phyloP scores from a whole-genome alignment of 768 basidiomycete genomes.

The Boletus fagicola region DNA sequence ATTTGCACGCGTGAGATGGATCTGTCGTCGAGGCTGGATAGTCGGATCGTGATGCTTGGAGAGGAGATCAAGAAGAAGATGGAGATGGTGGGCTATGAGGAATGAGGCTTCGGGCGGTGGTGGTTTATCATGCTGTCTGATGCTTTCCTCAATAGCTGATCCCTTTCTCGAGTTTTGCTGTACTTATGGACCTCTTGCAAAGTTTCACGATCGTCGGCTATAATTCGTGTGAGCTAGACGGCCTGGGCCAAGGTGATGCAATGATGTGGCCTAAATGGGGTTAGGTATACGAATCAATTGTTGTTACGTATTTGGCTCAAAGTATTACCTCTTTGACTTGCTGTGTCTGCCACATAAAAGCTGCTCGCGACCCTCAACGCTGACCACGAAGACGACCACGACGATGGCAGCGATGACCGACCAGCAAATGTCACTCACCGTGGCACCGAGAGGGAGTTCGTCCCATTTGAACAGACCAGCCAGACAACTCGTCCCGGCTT shows the following conservation, averaged over 20 bases:
- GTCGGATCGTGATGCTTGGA: constrained; percentile 62
- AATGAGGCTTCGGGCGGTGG: not conserved
- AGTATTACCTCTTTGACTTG: constrained; percentile 7
- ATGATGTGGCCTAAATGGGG: not conserved
- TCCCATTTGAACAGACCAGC: constrained; percentile 46
- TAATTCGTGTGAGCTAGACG: not conserved
- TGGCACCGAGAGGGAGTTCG: constrained; percentile 40
- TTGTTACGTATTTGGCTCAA: constrained; percentile 16
- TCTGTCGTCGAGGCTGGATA: constrained; percentile 66
- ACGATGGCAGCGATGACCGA: constrained; percentile 46
- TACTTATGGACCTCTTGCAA: not conserved
- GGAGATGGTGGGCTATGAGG: constrained; percentile 39
- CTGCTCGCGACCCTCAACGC: not conserved
- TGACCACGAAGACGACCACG: constrained; percentile 10
- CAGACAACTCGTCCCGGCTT: constrained; percentile 66
- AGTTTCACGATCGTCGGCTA: not conserved
- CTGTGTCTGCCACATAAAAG: constrained; percentile 18
- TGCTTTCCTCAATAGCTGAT: not conserved
- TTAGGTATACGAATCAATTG: constrained; percentile 4
- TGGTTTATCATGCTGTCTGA: not conserved
- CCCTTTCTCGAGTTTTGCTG: not conserved
- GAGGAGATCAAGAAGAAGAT: constrained; percentile 69
- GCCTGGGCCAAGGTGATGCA: not conserved
- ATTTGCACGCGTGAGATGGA: constrained; percentile 54
- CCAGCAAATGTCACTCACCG: constrained; percentile 56